These are phyloP conservation scores for Murraya koenigii DNA, from an alignment of 345 rosid genomes.

Conservation along the genomic window DNA sequence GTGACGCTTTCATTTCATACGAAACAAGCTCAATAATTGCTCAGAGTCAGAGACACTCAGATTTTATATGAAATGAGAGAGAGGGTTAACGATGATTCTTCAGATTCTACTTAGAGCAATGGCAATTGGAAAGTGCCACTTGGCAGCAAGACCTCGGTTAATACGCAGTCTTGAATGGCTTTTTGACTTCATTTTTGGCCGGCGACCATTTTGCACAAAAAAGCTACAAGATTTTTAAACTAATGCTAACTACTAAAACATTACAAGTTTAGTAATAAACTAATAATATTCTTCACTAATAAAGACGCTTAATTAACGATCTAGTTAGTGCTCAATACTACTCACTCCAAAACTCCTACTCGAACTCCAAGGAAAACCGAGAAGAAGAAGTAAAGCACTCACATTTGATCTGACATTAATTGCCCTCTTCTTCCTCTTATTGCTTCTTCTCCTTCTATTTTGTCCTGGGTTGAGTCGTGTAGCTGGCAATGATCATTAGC, in stretches of 20 bases:
- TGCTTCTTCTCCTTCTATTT: constrained; percentile 18
- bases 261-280: neutral
- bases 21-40: too few relatives aligned
- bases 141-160: constrained; percentile 16
- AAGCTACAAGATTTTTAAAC: neutral
- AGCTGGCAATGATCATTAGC: constrained; percentile 9
- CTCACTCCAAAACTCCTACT: neutral
- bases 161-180: constrained; percentile 22
- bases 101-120: neutral
- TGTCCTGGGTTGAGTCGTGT: constrained; percentile 12
- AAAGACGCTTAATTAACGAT: neutral
- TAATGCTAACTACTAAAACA: neutral
- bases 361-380: constrained; percentile 1
- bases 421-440: neutral
- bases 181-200: constrained; percentile 26
- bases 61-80: neutral
- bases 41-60: neutral
- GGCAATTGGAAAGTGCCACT: neutral
- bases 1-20: too few relatives aligned
- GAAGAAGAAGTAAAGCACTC: constrained; percentile 2
- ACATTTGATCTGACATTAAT: neutral
- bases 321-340: neutral
- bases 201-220: constrained; percentile 8
- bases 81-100: neutral
- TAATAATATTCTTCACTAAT: too few relatives aligned